Percentiles rank a stretch among this genome's conserved stretches.
phyloP scores from a whole-genome alignment of 805 yeast species.

The Candida mattraensis region DNA sequence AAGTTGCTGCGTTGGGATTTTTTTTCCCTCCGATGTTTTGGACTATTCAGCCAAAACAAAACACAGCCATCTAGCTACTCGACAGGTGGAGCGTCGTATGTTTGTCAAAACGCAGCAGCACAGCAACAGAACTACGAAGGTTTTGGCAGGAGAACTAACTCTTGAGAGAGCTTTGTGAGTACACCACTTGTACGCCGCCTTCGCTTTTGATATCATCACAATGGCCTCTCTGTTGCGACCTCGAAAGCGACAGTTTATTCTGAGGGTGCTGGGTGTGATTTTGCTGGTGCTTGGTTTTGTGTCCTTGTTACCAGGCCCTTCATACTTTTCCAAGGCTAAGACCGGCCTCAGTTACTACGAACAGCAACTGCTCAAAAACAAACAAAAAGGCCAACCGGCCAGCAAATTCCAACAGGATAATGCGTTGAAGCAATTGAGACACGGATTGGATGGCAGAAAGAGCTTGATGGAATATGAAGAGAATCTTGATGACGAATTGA shows the following conservation, averaged over 20 bases:
- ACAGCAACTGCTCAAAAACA: constrained; percentile 15
- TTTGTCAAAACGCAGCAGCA: too few species aligned
- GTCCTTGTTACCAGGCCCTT: constrained; percentile 1
- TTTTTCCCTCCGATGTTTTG: too few species aligned
- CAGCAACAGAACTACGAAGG: too few species aligned
- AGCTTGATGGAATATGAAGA: constrained; percentile 7
- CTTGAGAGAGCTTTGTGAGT: too few species aligned
- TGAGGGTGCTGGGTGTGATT: neutral
- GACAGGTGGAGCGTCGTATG: too few species aligned
- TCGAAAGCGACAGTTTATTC: constrained; percentile 4
- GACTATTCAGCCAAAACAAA: too few species aligned
- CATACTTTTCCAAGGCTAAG: constrained; percentile 1
- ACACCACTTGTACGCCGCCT: too few species aligned
- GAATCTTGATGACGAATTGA: constrained; percentile 8
- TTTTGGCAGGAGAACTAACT: too few species aligned
- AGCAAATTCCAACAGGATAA: constrained; percentile 7
- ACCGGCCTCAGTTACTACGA: constrained; percentile 21
- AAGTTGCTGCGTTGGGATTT: too few species aligned
- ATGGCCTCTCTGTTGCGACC: too few species aligned
- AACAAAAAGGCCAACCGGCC: constrained; percentile 6
- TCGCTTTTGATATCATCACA: too few species aligned
- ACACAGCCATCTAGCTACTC: too few species aligned
- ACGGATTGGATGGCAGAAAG: constrained; percentile 4
- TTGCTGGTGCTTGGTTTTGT: neutral
- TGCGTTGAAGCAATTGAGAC: constrained; percentile 7